phyloP scores from a whole-genome alignment of 108 stramenopile genomes.

The Cyclotella distinguenda region DNA sequence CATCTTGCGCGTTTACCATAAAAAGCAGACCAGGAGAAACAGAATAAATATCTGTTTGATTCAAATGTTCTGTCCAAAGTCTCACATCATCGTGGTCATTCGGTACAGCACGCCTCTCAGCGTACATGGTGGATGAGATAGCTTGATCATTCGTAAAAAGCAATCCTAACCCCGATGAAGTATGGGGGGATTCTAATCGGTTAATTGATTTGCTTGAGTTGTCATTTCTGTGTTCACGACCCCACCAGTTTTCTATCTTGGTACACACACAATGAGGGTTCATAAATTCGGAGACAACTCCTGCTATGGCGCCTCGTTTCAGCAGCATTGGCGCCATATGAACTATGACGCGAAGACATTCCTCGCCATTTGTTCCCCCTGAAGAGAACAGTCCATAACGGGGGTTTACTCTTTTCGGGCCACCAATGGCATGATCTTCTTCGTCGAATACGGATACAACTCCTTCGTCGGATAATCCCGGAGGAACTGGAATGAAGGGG shows the following conservation, averaged over 20 bases:
- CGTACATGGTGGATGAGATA: constrained; percentile 47
- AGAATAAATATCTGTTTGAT: constrained; percentile 26
- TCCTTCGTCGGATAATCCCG: constrained; percentile 22
- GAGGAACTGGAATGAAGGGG: constrained; percentile 88
- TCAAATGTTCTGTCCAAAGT: constrained; percentile 58
- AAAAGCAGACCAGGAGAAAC: constrained; percentile 76
- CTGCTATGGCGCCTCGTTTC: constrained; percentile 42
- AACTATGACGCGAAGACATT: constrained; percentile 55
- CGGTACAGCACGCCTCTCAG: constrained; percentile 55
- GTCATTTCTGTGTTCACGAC: no score
- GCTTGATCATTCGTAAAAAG: constrained; percentile 71
- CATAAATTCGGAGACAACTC: constrained; percentile 82
- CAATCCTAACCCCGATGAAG: constrained; percentile 35
- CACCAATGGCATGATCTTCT: neutral
- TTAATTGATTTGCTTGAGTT: no score
- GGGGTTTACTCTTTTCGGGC: constrained; percentile 17
- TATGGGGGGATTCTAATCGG: neutral
- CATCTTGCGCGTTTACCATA: no score
- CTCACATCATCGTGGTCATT: constrained; percentile 40
- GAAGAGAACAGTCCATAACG: constrained; percentile 72
- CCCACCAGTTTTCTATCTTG: constrained; percentile 32
- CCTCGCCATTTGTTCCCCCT: constrained; percentile 73
- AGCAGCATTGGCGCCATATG: constrained; percentile 41
- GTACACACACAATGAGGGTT: constrained; percentile 36
- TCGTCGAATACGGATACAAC: constrained; percentile 23